These are phyloP conservation scores for Scleromitrula shiraiana DNA, from an alignment of 2,329 filamentous ascomycete species.

Conservation along the genomic window DNA sequence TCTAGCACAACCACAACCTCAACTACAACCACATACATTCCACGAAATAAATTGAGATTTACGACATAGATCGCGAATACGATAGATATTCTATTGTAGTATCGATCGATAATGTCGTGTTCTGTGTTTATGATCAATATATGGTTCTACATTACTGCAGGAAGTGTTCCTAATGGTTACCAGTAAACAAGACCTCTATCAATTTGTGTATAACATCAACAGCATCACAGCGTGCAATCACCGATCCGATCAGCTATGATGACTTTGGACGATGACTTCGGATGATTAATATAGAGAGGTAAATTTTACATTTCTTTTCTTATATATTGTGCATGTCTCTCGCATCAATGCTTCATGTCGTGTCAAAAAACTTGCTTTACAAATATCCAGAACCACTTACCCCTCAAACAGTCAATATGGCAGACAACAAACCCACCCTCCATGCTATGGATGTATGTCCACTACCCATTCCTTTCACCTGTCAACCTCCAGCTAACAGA, in stretches of 20 bases:
- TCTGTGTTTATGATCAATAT: no score
- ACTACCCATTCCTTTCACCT: neutral
- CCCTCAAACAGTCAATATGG: conserved; percentile 4
- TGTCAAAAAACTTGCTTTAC: neutral
- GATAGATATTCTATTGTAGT: neutral
- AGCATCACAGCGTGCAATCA: no score
- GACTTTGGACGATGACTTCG: neutral
- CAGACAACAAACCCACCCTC: conserved; percentile 18
- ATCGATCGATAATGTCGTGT: neutral
- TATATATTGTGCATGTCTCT: no score
- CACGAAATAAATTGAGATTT: no score
- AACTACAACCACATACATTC: no score
- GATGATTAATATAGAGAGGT: neutral
- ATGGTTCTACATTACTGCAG: neutral
- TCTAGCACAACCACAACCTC: no score
- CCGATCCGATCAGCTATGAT: no score
- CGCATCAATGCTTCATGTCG: neutral
- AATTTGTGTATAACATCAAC: no score
- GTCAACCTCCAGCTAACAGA: neutral
- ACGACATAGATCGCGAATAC: neutral
- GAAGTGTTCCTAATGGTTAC: neutral
- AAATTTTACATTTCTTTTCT: neutral
- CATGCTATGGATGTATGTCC: conserved; percentile 22
- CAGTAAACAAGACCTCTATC: neutral
- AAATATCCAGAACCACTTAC: neutral